These are phyloP conservation scores for Verbena officinalis DNA, from an alignment of 257 asterid genomes.

Conservation along the genomic window DNA sequence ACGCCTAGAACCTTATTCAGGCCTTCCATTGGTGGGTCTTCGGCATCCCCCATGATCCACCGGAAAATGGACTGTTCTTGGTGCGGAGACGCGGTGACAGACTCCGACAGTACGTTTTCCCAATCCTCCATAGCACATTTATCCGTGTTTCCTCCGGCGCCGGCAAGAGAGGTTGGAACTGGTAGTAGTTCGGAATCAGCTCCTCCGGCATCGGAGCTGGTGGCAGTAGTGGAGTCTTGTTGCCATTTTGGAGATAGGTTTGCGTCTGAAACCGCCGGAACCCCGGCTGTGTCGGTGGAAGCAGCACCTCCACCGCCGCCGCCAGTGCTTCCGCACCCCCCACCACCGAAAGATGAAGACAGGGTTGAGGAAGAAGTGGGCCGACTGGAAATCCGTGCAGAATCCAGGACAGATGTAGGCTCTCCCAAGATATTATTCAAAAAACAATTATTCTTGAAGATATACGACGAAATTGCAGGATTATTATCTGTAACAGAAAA, in stretches of 20 bases:
- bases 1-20: slow-evolving; percentile 58
- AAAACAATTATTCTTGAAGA: slow-evolving; percentile 37
- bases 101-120: slow-evolving; percentile 81
- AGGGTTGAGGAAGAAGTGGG: slow-evolving; percentile 79
- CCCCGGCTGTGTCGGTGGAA: slow-evolving; percentile 70
- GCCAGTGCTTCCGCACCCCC: slow-evolving; percentile 40
- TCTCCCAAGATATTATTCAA: slow-evolving; percentile 39
- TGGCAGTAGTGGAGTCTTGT: slow-evolving; percentile 72
- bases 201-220: slow-evolving; percentile 69
- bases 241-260: slow-evolving; percentile 78
- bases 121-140: slow-evolving; percentile 79
- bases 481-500: slow-evolving; percentile 38
- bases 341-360: slow-evolving; percentile 77
- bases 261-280: slow-evolving; percentile 75
- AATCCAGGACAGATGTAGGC: slow-evolving; percentile 93
- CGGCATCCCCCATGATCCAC: slow-evolving; percentile 95
- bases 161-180: slow-evolving; percentile 54
- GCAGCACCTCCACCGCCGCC: slow-evolving; percentile 58
- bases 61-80: slow-evolving; percentile 76
- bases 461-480: slow-evolving; percentile 23
- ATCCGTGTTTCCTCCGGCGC: slow-evolving; percentile 39
- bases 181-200: slow-evolving; percentile 61
- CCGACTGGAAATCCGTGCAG: slow-evolving; percentile 64
- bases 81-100: slow-evolving; percentile 65
- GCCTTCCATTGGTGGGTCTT: slow-evolving; percentile 70